These are phyloP conservation scores for Calonectria naviculata DNA, from an alignment of 2,329 filamentous ascomycete genomes.

Conservation along the genomic window DNA sequence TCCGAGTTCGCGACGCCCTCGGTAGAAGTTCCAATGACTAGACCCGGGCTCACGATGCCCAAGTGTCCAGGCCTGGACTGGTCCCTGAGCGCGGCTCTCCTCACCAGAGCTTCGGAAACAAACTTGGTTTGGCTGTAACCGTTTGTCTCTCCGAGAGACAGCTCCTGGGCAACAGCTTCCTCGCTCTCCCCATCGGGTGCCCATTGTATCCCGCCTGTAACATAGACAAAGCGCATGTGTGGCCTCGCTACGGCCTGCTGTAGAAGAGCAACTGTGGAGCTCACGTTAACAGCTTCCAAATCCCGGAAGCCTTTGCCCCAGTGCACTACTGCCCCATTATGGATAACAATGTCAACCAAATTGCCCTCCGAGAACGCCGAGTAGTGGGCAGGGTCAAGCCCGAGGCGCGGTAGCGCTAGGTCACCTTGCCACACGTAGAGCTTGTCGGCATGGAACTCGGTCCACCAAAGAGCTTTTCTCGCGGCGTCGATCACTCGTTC, in stretches of 20 bases:
- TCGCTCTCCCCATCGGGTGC: neutral
- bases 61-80: constrained; percentile 30
- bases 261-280: neutral
- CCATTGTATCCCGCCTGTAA: neutral
- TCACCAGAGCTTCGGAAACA: constrained; percentile 32
- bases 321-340: neutral
- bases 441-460: neutral
- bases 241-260: neutral
- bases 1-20: constrained; percentile 33
- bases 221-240: neutral
- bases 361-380: neutral
- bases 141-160: neutral
- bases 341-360: neutral
- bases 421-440: neutral
- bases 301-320: neutral
- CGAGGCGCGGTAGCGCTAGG: neutral
- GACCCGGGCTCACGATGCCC: constrained; percentile 30
- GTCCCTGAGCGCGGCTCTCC: constrained; percentile 25
- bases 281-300: neutral
- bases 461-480: neutral
- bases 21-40: constrained; percentile 33
- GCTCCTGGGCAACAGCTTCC: neutral
- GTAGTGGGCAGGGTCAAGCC: neutral
- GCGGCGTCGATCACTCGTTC: neutral
- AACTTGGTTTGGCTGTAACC: constrained; percentile 39